Base-by-base conservation (phyloP, 306 rosid genomes). In the Hippophae gyantsensis region DNA sequence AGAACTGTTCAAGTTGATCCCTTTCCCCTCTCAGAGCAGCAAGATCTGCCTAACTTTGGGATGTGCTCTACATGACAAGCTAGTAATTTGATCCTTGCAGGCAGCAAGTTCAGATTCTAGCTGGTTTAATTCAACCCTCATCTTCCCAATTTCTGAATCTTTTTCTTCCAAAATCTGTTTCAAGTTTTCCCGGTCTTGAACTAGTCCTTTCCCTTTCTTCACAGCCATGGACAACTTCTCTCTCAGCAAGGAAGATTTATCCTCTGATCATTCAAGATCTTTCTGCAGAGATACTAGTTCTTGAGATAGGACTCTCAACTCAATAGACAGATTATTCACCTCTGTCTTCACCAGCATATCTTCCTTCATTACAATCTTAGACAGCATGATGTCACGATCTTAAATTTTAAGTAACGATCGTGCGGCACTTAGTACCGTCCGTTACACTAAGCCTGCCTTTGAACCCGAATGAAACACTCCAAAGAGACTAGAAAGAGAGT, bases 141-240 rank as follows among this genome's bases (percentile, higher is more conserved):
- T 62, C 78, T 83, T 84, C 81, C 84, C 88, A 49, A 92, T 88
- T 72, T 92, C 95, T 8, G 58, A 56, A 63, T 86, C 77, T 82
- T 84, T 92, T 72, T 88, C 95, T 61, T 78, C 94, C 63, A 88
- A 18, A 67, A 66, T 69, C 66, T 67, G 71, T 80, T 75, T 93
- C 76, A 93, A 79, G 72, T 72, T 93, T 75, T 88, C 97, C 83
- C 97, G 81, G 41, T 93, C 99, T 78, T 93, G 99, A 77, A 86
- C 88, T 76, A 93, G 74, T 50, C 97, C 99, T 80, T 93, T 93
- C 38, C 99, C 99, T 81, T 88, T 93, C 82, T 93, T 93, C 69
- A 93, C 95, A 42, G 99, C 99, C 97, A 88, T 80, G 77, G 99
- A 79, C 63, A 93, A 75, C 79, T 88, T 93, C 74, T 88, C 99